Evolutionary conservation across 129 eudicot genomes (phyloP).

Genomic region (Helichrysum umbraculigerum): DNA sequence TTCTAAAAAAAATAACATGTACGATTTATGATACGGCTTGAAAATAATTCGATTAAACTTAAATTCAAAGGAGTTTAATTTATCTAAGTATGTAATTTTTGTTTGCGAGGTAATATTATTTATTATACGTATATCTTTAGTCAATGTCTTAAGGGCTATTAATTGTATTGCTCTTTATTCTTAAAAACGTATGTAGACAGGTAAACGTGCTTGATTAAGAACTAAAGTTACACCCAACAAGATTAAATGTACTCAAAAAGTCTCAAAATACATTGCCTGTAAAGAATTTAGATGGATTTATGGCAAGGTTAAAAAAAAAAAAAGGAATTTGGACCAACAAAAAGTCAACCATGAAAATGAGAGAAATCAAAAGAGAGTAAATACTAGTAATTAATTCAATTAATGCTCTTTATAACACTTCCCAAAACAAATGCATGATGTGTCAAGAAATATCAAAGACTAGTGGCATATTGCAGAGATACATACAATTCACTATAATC

Average conservation of each 20-base stretch:
- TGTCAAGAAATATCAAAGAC: constrained; percentile 15
- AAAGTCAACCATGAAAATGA: constrained; percentile 21
- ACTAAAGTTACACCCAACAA: neutral
- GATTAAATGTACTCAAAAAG: neutral
- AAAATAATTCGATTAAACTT: too few relatives aligned
- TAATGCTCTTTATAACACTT: neutral
- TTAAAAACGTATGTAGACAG: neutral
- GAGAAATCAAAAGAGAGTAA: constrained; percentile 19
- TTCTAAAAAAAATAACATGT: too few relatives aligned
- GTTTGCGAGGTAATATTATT: too few relatives aligned
- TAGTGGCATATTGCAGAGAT: constrained; percentile 7
- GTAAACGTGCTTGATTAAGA: neutral
- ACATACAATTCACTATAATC: neutral
- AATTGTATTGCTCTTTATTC: too few relatives aligned
- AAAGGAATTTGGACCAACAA: neutral
- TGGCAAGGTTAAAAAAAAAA: neutral
- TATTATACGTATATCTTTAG: too few relatives aligned
- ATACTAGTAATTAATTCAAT: constrained; percentile 9
- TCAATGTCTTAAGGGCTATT: too few relatives aligned
- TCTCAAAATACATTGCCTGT: neutral
- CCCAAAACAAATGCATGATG: neutral
- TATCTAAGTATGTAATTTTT: too few relatives aligned
- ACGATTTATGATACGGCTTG: too few relatives aligned
- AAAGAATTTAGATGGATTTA: neutral
- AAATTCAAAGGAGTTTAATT: too few relatives aligned